These are phyloP conservation scores for Neurospora sp. DNA, from an alignment of 2,329 filamentous ascomycete genomes.

Conservation along the genomic window DNA sequence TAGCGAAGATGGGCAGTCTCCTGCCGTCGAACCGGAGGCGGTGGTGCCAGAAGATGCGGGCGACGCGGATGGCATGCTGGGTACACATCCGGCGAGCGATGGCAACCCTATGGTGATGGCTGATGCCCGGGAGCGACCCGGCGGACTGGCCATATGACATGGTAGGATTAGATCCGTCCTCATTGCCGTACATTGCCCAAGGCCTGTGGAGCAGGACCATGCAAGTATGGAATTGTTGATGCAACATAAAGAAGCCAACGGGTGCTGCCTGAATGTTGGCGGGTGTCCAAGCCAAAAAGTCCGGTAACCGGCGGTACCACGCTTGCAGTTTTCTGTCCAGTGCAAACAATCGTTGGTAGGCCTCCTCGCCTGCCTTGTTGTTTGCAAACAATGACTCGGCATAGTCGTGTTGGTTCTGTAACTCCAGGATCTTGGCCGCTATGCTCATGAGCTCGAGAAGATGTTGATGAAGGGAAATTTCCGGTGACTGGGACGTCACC, in stretches of 20 bases:
- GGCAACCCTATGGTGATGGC: constrained; percentile 21
- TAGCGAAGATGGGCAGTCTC: constrained; percentile 39
- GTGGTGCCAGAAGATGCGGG: constrained; percentile 46
- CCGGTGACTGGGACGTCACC: constrained; percentile 12
- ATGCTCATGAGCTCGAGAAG: constrained; percentile 47
- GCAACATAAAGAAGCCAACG: constrained; percentile 43
- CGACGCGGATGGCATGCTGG: constrained; percentile 42
- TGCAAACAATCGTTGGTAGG: constrained; percentile 39
- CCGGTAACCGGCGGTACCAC: constrained; percentile 43
- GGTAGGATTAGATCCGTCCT: constrained; percentile 19
- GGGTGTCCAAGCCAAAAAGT: constrained; percentile 37
- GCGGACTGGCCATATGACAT: constrained; percentile 6
- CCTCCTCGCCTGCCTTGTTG: constrained; percentile 31
- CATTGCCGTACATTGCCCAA: constrained; percentile 40
- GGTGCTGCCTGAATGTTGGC: constrained; percentile 39
- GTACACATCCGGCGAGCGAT: constrained; percentile 43
- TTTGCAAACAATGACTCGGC: constrained; percentile 22
- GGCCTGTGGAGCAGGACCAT: constrained; percentile 44
- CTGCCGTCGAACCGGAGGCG: constrained; percentile 40
- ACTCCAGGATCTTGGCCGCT: constrained; percentile 40
- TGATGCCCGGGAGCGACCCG: constrained; percentile 26
- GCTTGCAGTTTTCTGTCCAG: constrained; percentile 44
- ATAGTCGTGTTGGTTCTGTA: constrained; percentile 23
- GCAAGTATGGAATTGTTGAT: constrained; percentile 45
- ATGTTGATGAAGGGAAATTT: constrained; percentile 37